phyloP scores from a whole-genome alignment of 345 rosid species.

The Ceriops decandra region DNA sequence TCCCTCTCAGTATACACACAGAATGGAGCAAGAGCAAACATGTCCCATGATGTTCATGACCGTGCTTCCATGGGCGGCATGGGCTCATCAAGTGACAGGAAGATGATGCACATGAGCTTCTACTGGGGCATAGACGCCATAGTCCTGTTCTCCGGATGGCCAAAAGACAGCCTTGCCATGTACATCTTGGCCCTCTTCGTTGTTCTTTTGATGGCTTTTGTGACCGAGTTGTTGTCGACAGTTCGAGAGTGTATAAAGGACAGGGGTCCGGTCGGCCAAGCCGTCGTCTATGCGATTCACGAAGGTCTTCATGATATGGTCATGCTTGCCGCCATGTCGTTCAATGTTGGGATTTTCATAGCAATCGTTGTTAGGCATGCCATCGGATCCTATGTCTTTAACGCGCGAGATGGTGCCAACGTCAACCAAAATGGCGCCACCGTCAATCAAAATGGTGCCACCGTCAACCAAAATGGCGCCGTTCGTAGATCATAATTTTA shows the following conservation, averaged over 20 bases:
- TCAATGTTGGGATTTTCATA: constrained; percentile 41
- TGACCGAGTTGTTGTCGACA: constrained; percentile 5
- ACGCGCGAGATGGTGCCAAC: constrained; percentile 24
- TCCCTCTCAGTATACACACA: not conserved
- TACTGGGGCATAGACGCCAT: constrained; percentile 42
- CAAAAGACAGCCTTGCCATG: constrained; percentile 31
- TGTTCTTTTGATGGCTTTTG: constrained; percentile 14
- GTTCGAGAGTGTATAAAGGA: not conserved
- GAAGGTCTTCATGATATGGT: constrained; percentile 42
- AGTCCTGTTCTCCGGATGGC: constrained; percentile 42
- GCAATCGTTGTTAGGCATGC: constrained; percentile 40
- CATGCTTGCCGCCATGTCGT: constrained; percentile 50
- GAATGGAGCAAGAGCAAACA: no score
- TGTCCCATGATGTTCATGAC: not conserved
- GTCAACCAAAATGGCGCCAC: not conserved
- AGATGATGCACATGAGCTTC: constrained; percentile 36
- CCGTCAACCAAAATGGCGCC: not conserved
- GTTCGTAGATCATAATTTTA: constrained; percentile 16
- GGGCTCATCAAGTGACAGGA: constrained; percentile 22
- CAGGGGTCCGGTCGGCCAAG: not conserved
- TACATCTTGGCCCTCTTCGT: constrained; percentile 18
- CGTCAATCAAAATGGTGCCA: constrained; percentile 12
- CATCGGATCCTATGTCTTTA: constrained; percentile 30
- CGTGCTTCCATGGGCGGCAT: constrained; percentile 15
- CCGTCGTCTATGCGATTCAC: constrained; percentile 21